Conservation (phyloP, 495 filamentous ascomycete species). For the Hypomontagnella submonticulosa region DNA sequence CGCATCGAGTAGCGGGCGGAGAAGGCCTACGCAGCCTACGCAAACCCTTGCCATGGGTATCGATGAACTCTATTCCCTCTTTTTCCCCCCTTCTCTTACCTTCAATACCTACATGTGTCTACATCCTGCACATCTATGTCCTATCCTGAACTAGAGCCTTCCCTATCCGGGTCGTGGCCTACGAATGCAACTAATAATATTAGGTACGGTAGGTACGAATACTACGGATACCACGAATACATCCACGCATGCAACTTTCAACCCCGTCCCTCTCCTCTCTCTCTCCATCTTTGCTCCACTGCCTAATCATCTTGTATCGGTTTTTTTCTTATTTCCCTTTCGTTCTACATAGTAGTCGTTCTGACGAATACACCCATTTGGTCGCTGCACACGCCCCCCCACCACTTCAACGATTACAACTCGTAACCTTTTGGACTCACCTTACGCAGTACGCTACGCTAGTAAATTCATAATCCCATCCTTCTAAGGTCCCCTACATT, state of each 20-base stretch:
- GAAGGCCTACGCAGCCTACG: constrained; percentile 44
- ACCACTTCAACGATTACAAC: constrained; percentile 8
- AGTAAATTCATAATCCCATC: constrained; percentile 35
- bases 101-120: constrained; percentile 12
- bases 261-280: neutral
- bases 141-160: constrained; percentile 17
- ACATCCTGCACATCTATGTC: constrained; percentile 1
- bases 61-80: constrained; percentile 10
- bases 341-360: neutral
- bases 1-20: constrained; percentile 27
- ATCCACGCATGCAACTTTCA: neutral
- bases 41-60: constrained; percentile 27
- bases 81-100: constrained; percentile 12
- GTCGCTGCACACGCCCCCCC: neutral
- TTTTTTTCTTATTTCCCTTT: constrained; percentile 2
- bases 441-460: constrained; percentile 17
- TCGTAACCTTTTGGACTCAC: constrained; percentile 24
- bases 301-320: constrained; percentile 11
- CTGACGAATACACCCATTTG: no score
- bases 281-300: constrained; percentile 20
- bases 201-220: constrained; percentile 5
- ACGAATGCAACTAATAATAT: constrained; percentile 27
- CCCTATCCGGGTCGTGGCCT: constrained; percentile 26
- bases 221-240: constrained; percentile 17
- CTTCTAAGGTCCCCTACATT: constrained; percentile 15